phyloP scores from a whole-genome alignment of 2,329 filamentous ascomycete genomes.

The Trichoderma guizhouense region DNA sequence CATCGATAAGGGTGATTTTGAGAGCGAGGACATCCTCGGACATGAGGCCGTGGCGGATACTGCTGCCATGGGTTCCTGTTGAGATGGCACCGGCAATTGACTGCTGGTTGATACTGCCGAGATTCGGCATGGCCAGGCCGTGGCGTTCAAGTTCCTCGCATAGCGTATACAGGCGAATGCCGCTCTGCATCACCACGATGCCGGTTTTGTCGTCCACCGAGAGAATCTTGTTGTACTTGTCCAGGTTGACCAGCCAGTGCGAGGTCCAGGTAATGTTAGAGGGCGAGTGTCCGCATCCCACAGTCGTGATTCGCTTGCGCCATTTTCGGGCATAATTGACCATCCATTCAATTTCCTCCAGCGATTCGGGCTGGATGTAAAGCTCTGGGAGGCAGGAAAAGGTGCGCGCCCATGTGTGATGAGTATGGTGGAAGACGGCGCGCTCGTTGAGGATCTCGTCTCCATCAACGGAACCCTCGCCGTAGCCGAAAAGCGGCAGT shows the following conservation, averaged over 20 bases:
- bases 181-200: conserved; percentile 76
- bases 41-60: conserved; percentile 76
- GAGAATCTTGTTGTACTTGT: conserved; percentile 72
- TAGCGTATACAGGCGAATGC: conserved; percentile 75
- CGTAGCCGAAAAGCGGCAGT: conserved; percentile 39
- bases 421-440: conserved; percentile 66
- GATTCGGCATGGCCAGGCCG: conserved; percentile 82
- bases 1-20: conserved; percentile 78
- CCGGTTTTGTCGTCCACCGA: conserved; percentile 64
- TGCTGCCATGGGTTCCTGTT: conserved; percentile 91
- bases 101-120: conserved; percentile 94
- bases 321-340: conserved; percentile 77
- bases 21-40: conserved; percentile 73
- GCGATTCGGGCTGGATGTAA: conserved; percentile 78
- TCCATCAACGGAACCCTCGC: conserved; percentile 24
- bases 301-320: conserved; percentile 75
- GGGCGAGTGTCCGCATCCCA: conserved; percentile 90
- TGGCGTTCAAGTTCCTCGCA: conserved; percentile 69
- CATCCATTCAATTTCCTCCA: conserved; percentile 78
- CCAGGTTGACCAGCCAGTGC: conserved; percentile 91
- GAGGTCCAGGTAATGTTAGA: conserved; percentile 90
- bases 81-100: conserved; percentile 88
- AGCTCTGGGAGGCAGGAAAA: conserved; percentile 87
- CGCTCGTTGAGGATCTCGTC: conserved; percentile 65
- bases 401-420: conserved; percentile 93